These are phyloP conservation scores for Cucumis variabilis DNA, from an alignment of 331 rosid species.

Conservation along the genomic window DNA sequence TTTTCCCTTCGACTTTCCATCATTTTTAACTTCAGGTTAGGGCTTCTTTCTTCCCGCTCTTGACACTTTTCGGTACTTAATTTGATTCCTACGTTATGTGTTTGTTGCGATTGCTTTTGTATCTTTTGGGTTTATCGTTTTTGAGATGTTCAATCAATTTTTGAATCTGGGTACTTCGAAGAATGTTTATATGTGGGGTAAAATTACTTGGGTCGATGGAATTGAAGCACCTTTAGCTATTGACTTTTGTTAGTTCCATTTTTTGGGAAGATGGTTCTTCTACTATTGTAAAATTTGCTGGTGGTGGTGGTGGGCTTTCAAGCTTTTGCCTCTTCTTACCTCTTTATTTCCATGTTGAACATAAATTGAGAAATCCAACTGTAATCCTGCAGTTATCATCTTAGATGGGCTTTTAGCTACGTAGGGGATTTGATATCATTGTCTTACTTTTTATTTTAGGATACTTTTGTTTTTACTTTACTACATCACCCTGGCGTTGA, in stretches of 20 bases:
- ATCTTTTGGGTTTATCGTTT: conserved; percentile 4
- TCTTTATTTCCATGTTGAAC: neutral
- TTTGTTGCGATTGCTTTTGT: neutral
- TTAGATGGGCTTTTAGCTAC: neutral
- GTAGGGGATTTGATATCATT: neutral
- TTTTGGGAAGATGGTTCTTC: neutral
- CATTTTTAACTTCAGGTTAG: conserved; percentile 4
- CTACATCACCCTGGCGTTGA: neutral
- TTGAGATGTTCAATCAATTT: neutral
- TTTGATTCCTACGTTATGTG: neutral
- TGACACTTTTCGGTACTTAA: neutral
- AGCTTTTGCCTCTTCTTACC: neutral
- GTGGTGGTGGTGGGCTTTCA: neutral
- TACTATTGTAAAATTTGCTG: neutral
- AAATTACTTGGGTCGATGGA: neutral
- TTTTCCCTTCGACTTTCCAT: conserved; percentile 20
- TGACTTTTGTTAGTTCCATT: neutral
- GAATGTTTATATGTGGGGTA: neutral
- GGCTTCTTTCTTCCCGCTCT: conserved; percentile 16
- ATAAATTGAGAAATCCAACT: neutral
- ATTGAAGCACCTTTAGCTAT: neutral
- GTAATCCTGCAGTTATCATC: neutral
- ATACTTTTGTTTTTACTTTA: neutral
- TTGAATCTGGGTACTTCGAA: neutral
- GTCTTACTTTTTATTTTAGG: conserved; percentile 7